A percentile compares a stretch with the other conserved stretches of the same genome.
Evolutionary conservation across 148 eudicot genomes (phyloP).

Genomic region (Tetragonia tetragonoides): DNA sequence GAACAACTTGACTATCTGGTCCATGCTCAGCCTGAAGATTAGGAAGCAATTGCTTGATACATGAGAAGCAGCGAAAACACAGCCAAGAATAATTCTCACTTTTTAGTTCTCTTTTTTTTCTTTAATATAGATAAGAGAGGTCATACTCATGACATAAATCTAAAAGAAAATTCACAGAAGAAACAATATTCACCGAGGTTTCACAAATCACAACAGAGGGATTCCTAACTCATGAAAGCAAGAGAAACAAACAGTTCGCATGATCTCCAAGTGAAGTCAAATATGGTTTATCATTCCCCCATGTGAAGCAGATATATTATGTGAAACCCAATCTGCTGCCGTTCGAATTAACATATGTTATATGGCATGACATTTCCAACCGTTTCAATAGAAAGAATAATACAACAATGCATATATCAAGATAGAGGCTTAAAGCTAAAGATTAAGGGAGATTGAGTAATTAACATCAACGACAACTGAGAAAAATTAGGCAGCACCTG

Average conservation of each 20-base stretch:
- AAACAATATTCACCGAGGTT: neutral
- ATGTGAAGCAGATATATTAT: neutral
- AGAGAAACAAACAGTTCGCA: neutral
- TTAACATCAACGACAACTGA: constrained; percentile 7
- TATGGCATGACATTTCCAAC: too few relatives aligned
- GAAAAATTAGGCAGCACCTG: constrained; percentile 51
- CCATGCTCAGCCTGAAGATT: constrained; percentile 96
- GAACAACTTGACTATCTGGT: constrained; percentile 98
- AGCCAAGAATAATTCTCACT: neutral
- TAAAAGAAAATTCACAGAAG: neutral
- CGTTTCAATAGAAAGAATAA: neutral
- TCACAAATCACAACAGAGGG: neutral
- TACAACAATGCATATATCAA: neutral
- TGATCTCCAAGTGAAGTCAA: neutral
- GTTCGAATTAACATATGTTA: neutral
- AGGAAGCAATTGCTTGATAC: constrained; percentile 11
- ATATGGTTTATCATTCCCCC: neutral
- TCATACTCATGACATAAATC: neutral
- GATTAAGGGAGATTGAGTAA: neutral
- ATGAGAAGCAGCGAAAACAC: neutral
- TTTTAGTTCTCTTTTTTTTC: neutral
- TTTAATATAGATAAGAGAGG: neutral
- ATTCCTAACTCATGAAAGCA: neutral
- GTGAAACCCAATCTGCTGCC: neutral
- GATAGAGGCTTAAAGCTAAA: neutral